Conservation (phyloP, 768 basidiomycete species). For the Pisolithus sp. region DNA sequence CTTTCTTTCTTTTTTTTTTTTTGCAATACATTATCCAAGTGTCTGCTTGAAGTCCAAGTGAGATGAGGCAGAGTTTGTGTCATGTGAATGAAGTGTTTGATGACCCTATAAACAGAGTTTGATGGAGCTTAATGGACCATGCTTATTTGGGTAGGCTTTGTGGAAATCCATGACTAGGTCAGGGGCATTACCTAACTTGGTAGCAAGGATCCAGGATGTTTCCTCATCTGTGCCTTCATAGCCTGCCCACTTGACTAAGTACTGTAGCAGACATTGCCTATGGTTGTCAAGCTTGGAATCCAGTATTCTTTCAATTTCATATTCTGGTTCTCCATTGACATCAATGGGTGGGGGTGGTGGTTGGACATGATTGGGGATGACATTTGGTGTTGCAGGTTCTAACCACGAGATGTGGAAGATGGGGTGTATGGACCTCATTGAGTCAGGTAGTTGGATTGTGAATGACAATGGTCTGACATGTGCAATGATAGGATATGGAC, state of each 20-base stretch:
- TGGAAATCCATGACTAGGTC: no score
- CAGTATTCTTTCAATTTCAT: slow-evolving; percentile 11
- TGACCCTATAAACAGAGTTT: no score
- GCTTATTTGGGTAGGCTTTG: slow-evolving; percentile 2
- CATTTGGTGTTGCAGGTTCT: neutral
- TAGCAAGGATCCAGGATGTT: slow-evolving; percentile 10
- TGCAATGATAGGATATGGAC: slow-evolving; percentile 17
- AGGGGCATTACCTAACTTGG: neutral
- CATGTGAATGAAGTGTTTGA: no score
- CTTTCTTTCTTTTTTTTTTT: no score
- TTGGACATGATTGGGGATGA: no score
- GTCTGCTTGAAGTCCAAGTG: no score
- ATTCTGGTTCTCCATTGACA: slow-evolving; percentile 6
- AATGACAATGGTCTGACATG: slow-evolving; percentile 14
- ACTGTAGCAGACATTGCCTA: neutral
- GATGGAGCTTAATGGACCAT: neutral
- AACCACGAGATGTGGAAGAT: slow-evolving; percentile 3
- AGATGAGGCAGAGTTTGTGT: no score
- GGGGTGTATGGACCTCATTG: slow-evolving; percentile 9
- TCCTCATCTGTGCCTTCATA: slow-evolving; percentile 11
- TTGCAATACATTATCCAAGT: no score
- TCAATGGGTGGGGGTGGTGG: slow-evolving; percentile 13
- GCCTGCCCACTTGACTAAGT: no score
- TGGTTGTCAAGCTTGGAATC: slow-evolving; percentile 8
- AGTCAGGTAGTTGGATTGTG: slow-evolving; percentile 15